Conservation (phyloP, 371 early-diverging fungal species). For the Haplosporangium sp. region DNA sequence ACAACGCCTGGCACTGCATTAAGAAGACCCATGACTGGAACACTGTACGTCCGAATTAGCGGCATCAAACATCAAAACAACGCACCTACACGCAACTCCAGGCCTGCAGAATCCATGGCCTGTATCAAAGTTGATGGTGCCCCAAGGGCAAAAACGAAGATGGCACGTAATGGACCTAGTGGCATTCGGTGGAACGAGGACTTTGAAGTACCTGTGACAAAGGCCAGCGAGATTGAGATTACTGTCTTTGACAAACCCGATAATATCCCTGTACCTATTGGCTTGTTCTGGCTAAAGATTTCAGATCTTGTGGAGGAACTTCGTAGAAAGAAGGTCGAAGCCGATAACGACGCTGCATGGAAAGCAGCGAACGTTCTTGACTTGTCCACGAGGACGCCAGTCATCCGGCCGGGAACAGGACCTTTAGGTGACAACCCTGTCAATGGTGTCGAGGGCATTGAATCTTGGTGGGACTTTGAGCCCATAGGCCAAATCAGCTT, state of each 20-base stretch:
- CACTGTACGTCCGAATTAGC: slow-evolving; percentile 70
- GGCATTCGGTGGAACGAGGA: slow-evolving; percentile 81
- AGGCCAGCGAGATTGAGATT: slow-evolving; percentile 89
- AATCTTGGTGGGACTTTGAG: slow-evolving; percentile 89
- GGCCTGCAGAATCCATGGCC: slow-evolving; percentile 73
- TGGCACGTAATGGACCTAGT: slow-evolving; percentile 37
- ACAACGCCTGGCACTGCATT: slow-evolving; percentile 57
- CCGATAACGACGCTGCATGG: slow-evolving; percentile 66
- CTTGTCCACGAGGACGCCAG: slow-evolving; percentile 22
- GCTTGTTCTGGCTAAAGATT: slow-evolving; percentile 82
- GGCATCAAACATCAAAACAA: slow-evolving; percentile 72
- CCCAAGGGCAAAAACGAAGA: slow-evolving; percentile 66
- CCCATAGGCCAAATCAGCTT: slow-evolving; percentile 86
- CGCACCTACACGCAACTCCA: slow-evolving; percentile 70
- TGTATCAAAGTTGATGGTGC: slow-evolving; percentile 83
- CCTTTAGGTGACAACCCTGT: slow-evolving; percentile 7
- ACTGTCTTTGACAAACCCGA: slow-evolving; percentile 78
- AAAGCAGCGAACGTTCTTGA: slow-evolving; percentile 54
- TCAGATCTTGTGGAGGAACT: slow-evolving; percentile 80
- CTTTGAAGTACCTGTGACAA: slow-evolving; percentile 81
- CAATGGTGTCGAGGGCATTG: slow-evolving; percentile 61
- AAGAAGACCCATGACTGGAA: slow-evolving; percentile 76
- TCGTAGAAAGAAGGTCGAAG: slow-evolving; percentile 69
- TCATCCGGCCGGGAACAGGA: slow-evolving; percentile 11
- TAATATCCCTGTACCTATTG: slow-evolving; percentile 67